phyloP scores from a whole-genome alignment of 2,329 filamentous ascomycete species.

The Ceratocystis albifundus region DNA sequence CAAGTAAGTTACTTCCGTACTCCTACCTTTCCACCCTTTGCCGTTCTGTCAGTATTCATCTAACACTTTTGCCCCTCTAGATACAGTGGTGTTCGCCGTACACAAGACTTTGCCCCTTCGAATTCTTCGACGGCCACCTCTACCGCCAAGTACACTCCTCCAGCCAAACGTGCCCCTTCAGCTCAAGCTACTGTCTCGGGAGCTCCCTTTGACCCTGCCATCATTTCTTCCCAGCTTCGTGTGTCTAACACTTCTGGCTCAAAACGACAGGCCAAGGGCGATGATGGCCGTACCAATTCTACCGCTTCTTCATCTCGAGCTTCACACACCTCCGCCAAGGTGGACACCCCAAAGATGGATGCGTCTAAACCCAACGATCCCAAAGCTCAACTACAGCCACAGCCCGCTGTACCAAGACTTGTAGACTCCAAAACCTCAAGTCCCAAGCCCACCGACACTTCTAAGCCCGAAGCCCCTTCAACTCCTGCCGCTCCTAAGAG shows the following conservation, averaged over 20 bases:
- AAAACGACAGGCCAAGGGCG: constrained; percentile 17
- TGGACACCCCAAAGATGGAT: constrained; percentile 15
- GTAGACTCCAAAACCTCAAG: constrained; percentile 26
- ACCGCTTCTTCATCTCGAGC: constrained; percentile 13
- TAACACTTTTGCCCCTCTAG: constrained; percentile 33
- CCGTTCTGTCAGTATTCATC: not conserved
- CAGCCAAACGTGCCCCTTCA: constrained; percentile 70
- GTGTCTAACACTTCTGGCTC: constrained; percentile 10
- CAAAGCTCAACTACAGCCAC: constrained; percentile 12
- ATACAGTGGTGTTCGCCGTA: constrained; percentile 83
- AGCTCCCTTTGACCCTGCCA: constrained; percentile 73
- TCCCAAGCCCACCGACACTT: constrained; percentile 24
- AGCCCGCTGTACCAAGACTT: constrained; percentile 28
- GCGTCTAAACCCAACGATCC: constrained; percentile 14
- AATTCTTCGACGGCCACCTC: constrained; percentile 36
- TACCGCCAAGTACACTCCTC: constrained; percentile 66
- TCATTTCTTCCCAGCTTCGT: constrained; percentile 70
- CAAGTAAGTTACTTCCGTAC: constrained; percentile 46
- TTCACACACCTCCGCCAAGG: constrained; percentile 16
- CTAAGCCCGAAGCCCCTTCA: constrained; percentile 28
- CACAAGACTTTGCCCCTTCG: constrained; percentile 53
- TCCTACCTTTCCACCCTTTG: not conserved
- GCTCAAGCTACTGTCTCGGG: constrained; percentile 62
- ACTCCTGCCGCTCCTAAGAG: constrained; percentile 22
- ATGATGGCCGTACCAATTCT: constrained; percentile 9